phyloP scores from a whole-genome alignment of 106 monocot species.

The Dendrobium catenatum region DNA sequence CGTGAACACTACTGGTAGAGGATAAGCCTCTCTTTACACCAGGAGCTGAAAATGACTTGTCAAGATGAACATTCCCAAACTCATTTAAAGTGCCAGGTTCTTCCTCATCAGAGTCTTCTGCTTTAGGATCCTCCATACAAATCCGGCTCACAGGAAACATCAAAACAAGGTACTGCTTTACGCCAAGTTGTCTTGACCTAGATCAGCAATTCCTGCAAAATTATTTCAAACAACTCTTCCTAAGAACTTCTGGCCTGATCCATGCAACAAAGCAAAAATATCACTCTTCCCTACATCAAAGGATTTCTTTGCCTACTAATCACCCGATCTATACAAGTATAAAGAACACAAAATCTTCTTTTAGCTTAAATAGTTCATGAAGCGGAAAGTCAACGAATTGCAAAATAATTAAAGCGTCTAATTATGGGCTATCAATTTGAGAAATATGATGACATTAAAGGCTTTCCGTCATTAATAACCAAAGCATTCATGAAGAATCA shows the following conservation, averaged over 20 bases:
- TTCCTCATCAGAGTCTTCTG: background rate
- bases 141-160: background rate
- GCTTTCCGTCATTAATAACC: background rate
- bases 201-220: background rate
- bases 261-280: background rate
- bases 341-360: background rate
- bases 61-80: background rate
- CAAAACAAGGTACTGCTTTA: background rate
- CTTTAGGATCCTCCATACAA: constrained; percentile 7
- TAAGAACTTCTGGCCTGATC: background rate
- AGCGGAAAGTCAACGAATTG: background rate
- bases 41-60: background rate
- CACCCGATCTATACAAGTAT: background rate
- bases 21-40: background rate
- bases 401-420: background rate
- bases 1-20: constrained; percentile 8
- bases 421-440: background rate
- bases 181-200: background rate
- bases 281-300: background rate
- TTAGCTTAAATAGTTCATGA: background rate
- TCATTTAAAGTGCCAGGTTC: background rate
- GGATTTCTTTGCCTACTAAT: background rate
- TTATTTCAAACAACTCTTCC: background rate
- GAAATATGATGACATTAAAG: background rate
- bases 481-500: background rate